Percentiles rank a stretch among this genome's conserved stretches.
phyloP scores from a whole-genome alignment of 345 rosid species.

The Dimocarpus longan region DNA sequence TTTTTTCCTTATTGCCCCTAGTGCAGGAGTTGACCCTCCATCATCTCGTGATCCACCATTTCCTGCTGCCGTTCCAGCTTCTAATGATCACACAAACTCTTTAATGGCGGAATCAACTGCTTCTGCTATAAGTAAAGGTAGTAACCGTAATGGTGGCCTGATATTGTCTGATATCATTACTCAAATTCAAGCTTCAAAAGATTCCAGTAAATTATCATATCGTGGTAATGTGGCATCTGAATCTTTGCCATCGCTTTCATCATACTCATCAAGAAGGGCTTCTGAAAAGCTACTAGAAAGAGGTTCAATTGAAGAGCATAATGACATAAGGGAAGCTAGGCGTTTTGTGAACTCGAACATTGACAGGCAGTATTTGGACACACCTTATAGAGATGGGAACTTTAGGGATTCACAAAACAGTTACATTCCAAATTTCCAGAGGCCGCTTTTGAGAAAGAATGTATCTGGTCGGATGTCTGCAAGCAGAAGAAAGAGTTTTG shows the following conservation, averaged over 20 bases:
- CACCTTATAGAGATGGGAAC: slow-evolving; percentile 57
- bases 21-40: slow-evolving; percentile 99
- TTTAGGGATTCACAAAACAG: slow-evolving; percentile 71
- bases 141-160: slow-evolving; percentile 82
- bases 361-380: slow-evolving; percentile 78
- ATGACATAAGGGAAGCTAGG: slow-evolving; percentile 69
- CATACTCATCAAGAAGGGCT: slow-evolving; percentile 61
- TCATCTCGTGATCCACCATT: slow-evolving; percentile 96
- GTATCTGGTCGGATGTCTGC: slow-evolving; percentile 77
- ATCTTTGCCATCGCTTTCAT: slow-evolving; percentile 62
- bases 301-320: slow-evolving; percentile 69
- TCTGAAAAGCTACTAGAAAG: slow-evolving; percentile 73
- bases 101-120: slow-evolving; percentile 56
- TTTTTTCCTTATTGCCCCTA: slow-evolving; percentile 58
- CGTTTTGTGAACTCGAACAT: slow-evolving; percentile 51
- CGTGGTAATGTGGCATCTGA: slow-evolving; percentile 60
- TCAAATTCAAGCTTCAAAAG: slow-evolving; percentile 96
- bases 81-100: slow-evolving; percentile 55
- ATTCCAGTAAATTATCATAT: slow-evolving; percentile 67
- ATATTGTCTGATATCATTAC: slow-evolving; percentile 82
- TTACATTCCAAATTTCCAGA: slow-evolving; percentile 91
- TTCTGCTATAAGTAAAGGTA: slow-evolving; percentile 51
- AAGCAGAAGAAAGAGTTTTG: slow-evolving; percentile 91
- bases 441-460: slow-evolving; percentile 90
- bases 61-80: slow-evolving; percentile 76